Conservation (phyloP, 345 rosid species). For the Pugionium dolabratum region DNA sequence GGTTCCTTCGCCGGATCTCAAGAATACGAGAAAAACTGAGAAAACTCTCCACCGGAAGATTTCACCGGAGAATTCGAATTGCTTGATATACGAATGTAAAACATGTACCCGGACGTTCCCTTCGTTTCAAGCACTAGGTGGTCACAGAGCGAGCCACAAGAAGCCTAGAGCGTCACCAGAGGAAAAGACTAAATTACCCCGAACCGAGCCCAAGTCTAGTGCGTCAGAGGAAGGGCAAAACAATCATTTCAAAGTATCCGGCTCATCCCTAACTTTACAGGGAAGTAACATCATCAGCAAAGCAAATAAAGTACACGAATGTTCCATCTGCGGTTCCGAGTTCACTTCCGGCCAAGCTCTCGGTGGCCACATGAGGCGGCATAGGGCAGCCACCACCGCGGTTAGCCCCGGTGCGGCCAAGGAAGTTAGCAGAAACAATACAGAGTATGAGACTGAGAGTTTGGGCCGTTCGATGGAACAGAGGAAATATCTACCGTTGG, state of each 20-base stretch:
- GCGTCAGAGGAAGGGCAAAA: constrained; percentile 31
- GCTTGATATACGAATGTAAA: constrained; percentile 83
- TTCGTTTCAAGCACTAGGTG: constrained; percentile 96
- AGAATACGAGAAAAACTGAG: constrained; percentile 42
- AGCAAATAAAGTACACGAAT: constrained; percentile 73
- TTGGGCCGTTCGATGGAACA: constrained; percentile 40
- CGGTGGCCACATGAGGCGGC: constrained; percentile 99
- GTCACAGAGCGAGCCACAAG: constrained; percentile 97
- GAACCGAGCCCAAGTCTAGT: constrained; percentile 24
- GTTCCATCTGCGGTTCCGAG: constrained; percentile 87
- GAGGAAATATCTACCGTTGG: constrained; percentile 59
- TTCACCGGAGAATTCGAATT: constrained; percentile 46
- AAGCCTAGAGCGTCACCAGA: constrained; percentile 48
- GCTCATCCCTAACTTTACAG: constrained; percentile 45
- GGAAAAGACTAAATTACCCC: constrained; percentile 37
- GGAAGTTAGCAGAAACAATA: constrained; percentile 34
- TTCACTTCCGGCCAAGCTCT: constrained; percentile 94
- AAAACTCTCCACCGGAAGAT: constrained; percentile 29
- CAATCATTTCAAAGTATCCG: constrained; percentile 25
- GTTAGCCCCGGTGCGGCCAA: constrained; percentile 13
- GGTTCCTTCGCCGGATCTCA: constrained; percentile 33
- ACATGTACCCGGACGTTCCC: constrained; percentile 82
- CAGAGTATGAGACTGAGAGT: constrained; percentile 26
- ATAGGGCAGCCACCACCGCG: constrained; percentile 47
- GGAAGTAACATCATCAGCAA: constrained; percentile 36